A percentile compares a stretch with the other conserved stretches of the same genome.
Evolutionary conservation across 2,329 filamentous ascomycete genomes (phyloP).

Genomic region (Fusarium sp.): DNA sequence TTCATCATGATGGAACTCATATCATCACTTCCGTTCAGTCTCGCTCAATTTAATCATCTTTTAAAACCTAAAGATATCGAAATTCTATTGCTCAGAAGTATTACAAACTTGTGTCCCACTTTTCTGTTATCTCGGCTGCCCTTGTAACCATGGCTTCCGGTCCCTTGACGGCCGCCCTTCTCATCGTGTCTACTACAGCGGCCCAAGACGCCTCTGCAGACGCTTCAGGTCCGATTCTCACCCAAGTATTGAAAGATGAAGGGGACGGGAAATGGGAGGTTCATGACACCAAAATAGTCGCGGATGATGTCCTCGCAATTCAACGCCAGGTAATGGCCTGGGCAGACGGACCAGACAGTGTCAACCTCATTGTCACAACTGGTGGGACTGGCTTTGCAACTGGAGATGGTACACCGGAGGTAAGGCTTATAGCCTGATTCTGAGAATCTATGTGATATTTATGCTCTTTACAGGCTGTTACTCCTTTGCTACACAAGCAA

Average conservation of each 20-base stretch:
- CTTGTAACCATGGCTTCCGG: slow-evolving; percentile 47
- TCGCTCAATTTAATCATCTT: background rate
- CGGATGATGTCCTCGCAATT: slow-evolving; percentile 83
- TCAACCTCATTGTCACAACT: slow-evolving; percentile 88
- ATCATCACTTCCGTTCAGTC: slow-evolving; percentile 13
- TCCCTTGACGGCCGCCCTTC: slow-evolving; percentile 79
- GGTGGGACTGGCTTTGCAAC: slow-evolving; percentile 94
- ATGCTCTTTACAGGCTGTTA: slow-evolving; percentile 74
- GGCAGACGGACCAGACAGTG: slow-evolving; percentile 75
- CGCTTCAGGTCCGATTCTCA: slow-evolving; percentile 77
- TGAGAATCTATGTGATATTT: background rate
- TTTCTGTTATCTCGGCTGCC: background rate
- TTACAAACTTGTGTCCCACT: background rate
- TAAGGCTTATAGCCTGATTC: slow-evolving; percentile 52
- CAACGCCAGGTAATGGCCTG: slow-evolving; percentile 80
- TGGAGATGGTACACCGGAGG: slow-evolving; percentile 90
- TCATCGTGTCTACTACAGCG: slow-evolving; percentile 94
- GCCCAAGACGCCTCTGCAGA: slow-evolving; percentile 85
- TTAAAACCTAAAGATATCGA: background rate
- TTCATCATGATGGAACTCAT: slow-evolving; percentile 16
- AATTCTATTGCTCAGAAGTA: background rate
- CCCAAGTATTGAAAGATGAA: slow-evolving; percentile 77
- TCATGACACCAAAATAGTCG: slow-evolving; percentile 79
- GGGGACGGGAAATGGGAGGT: slow-evolving; percentile 82
- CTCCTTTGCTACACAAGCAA: slow-evolving; percentile 84